Evolutionary conservation across 139 green algal genomes (phyloP).

Genomic region (Desmodesmus armatus): DNA sequence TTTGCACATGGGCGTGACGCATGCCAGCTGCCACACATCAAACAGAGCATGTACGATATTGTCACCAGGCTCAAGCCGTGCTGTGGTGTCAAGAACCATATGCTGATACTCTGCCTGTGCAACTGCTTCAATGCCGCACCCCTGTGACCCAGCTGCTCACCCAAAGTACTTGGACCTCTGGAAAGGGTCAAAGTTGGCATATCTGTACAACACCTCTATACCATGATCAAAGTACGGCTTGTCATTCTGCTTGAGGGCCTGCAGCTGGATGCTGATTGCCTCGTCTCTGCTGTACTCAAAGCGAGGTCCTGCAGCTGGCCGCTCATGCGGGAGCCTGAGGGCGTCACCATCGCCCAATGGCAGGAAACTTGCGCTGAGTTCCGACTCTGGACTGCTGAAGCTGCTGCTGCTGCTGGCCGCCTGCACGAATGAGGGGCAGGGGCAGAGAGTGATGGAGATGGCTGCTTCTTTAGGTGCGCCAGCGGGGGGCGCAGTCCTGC

Average conservation of each 20-base stretch:
- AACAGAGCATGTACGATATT: not conserved
- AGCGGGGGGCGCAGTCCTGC: too few relatives aligned
- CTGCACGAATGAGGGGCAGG: not conserved
- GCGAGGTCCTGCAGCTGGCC: constrained; percentile 46
- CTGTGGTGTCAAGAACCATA: too few relatives aligned
- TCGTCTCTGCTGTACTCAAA: constrained; percentile 61
- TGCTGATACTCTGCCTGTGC: too few relatives aligned
- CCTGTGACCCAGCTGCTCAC: constrained; percentile 57
- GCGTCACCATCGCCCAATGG: constrained; percentile 46
- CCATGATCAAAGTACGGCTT: constrained; percentile 69
- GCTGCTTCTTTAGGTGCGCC: too few relatives aligned
- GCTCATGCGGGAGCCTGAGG: constrained; percentile 34
- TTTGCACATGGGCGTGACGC: too few relatives aligned
- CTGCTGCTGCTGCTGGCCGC: not conserved
- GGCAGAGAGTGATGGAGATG: too few relatives aligned
- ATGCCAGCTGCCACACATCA: too few relatives aligned
- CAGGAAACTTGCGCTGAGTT: not conserved
- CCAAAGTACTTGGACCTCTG: constrained; percentile 72
- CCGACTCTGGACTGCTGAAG: too few relatives aligned
- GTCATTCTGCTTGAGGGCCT: constrained; percentile 70
- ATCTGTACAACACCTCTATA: constrained; percentile 77
- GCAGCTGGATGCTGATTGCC: constrained; percentile 64
- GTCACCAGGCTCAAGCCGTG: too few relatives aligned
- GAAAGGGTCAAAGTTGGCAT: constrained; percentile 82
- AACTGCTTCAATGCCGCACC: too few relatives aligned